Evolutionary conservation across 2,329 filamentous ascomycete species (phyloP).

Genomic region (Clarireedia homoeocarpa): DNA sequence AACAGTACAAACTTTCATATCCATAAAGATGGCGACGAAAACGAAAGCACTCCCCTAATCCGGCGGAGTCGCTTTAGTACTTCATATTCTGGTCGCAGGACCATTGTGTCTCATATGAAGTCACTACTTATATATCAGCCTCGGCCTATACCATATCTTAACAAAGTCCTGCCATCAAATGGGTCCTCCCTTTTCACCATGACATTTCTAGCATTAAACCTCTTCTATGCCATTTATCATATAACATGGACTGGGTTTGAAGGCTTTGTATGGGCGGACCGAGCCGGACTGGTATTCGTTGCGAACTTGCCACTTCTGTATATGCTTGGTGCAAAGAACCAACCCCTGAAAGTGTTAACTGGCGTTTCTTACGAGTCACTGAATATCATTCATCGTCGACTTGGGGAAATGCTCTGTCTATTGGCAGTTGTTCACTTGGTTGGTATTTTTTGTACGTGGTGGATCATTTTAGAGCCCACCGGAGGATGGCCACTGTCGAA

Average conservation of each 20-base stretch:
- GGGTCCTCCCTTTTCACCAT: conserved; percentile 44
- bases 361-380: conserved; percentile 59
- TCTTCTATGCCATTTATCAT: conserved; percentile 49
- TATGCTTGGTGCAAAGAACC: conserved; percentile 58
- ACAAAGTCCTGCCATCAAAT: conserved; percentile 50
- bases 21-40: conserved; percentile 9
- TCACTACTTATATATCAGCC: conserved; percentile 48
- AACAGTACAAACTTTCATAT: conserved; percentile 15
- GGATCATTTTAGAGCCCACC: conserved; percentile 39
- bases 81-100: not conserved
- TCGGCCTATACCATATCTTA: conserved; percentile 45
- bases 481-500: conserved; percentile 42
- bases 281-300: conserved; percentile 33
- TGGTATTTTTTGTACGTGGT: conserved; percentile 49
- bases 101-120: conserved; percentile 15
- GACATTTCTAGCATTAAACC: conserved; percentile 44
- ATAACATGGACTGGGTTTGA: conserved; percentile 40
- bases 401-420: conserved; percentile 55
- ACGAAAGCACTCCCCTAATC: conserved; percentile 23
- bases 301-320: conserved; percentile 49
- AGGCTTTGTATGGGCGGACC: conserved; percentile 43
- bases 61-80: not conserved
- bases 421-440: conserved; percentile 47
- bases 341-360: conserved; percentile 52
- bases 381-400: conserved; percentile 56